Percentiles rank a stretch among this genome's conserved stretches.
phyloP scores from a whole-genome alignment of 768 basidiomycete species.

The Trametes punicea region DNA sequence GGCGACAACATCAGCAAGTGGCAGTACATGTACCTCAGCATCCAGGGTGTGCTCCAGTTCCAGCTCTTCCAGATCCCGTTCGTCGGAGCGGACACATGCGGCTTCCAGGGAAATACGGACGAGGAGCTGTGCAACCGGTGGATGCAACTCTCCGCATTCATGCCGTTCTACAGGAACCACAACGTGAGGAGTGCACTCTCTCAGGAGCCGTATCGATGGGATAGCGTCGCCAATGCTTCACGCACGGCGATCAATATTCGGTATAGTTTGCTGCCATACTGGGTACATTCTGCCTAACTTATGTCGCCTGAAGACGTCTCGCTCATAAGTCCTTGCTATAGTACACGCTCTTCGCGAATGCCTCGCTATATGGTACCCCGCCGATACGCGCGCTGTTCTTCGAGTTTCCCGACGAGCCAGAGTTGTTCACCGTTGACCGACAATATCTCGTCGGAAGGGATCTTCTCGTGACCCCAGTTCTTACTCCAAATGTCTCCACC shows the following conservation, averaged over 20 bases:
- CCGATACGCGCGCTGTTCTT: conserved; percentile 74
- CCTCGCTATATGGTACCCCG: conserved; percentile 62
- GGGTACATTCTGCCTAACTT: conserved; percentile 43
- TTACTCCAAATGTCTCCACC: conserved; percentile 61
- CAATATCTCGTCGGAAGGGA: conserved; percentile 74
- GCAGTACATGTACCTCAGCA: conserved; percentile 65
- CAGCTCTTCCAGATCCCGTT: conserved; percentile 82
- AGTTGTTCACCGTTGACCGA: conserved; percentile 54
- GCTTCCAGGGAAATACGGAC: conserved; percentile 66
- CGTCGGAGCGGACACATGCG: conserved; percentile 78
- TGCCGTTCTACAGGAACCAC: conserved; percentile 82
- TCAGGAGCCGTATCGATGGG: conserved; percentile 84
- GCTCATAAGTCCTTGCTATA: conserved; percentile 25
- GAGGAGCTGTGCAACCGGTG: conserved; percentile 82
- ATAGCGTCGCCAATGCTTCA: conserved; percentile 71
- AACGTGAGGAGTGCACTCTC: conserved; percentile 59
- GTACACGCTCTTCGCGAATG: conserved; percentile 73
- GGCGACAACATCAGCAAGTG: conserved; percentile 79
- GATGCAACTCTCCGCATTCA: conserved; percentile 85
- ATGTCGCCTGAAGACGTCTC: neutral
- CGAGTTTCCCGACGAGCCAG: conserved; percentile 71
- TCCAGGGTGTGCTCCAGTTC: conserved; percentile 79
- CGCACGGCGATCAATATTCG: conserved; percentile 67
- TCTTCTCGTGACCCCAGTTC: conserved; percentile 74
- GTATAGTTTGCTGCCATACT: conserved; percentile 74